Base-by-base conservation (phyloP, 2,329 filamentous ascomycete genomes). In the Cladosporium sp. region DNA sequence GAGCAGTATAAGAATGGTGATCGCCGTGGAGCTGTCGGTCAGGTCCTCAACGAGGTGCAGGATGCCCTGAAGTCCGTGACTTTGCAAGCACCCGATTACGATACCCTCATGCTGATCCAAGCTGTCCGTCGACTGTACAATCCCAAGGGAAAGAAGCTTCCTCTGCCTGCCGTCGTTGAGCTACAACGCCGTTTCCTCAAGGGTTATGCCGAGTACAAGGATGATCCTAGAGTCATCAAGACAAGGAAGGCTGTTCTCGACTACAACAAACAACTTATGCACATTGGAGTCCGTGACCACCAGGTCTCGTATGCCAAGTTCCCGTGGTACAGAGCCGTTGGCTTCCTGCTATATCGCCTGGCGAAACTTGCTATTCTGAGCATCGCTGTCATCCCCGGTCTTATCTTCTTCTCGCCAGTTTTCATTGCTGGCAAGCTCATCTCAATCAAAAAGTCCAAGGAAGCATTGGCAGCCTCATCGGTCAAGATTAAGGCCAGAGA, bases 81-180 rank as follows among this genome's bases (percentile, higher is more conserved):
- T 3, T 93, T 97, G 47, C 94, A 92, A 15, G 89, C 92, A 44
- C 93, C 94, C 3, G 92, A 98, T 78, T 97, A 97, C 79, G 94
- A 98, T 74, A 98, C 94, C 3, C 84, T 98, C 26, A 97, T 97
- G 93, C 86, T 96, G 71, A 96, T 98, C 67, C 95, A 98, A 85
- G 93, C 94, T 44, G 94, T 93, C 7, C 88, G 95, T 68, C 88
- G 95, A 59, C 84, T 99, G 32, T 99, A 99, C 81, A 97, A 96
- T 75, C 92, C 93, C 12, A 95, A 92, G 59, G 92, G 93, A 72
- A 97, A 94, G 81, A 97, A 96, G 78, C 85, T 98, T 44, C 94
- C 94, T 7, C 85, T 98, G 26, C 92, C 94, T 0, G 91, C 94
- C 75, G 92, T 98, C 11, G 92, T 98, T 36, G 95, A 99, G 80